Base-by-base conservation (phyloP, 257 asterid species). In the Knoxia roxburghii region DNA sequence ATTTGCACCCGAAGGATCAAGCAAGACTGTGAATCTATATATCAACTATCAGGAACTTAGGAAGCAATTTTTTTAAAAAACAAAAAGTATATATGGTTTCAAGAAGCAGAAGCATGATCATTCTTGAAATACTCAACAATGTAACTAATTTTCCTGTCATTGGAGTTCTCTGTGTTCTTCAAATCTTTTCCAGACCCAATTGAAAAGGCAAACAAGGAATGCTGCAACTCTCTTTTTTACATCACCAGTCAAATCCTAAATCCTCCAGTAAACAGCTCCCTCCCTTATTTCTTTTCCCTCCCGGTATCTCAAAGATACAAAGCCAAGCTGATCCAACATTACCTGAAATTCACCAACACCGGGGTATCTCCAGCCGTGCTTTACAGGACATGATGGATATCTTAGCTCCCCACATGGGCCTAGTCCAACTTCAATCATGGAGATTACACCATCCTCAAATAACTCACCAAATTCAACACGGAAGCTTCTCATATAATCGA, bases 291-390 rank as follows among this genome's bases (percentile, higher is more conserved):
- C 17, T 26, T 46, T 13, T 46, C 21, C 6, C 40, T 14, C 27
- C 23, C 21, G 21, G n/a, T 48, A 8, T 33, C 8, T 6, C 18
- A 11, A 49, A 58, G 12, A 6, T 46, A 45, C 53, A 39, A 69
- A 71, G 46, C 23, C 24, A 20, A 49, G 39, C 26, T 58, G 51
- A 63, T 29, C 30, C 39, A 27, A 45, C 50, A 65, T 70, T 78
- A 89, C 97, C 95, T 89, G 97, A 81, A 90, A 90, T 79, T 90
- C 97, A 65, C 97, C 97, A 70, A 90, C 77, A 65, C 97, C 97
- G 52, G 97, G 96, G 72, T 86, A 86, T 72, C 87, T 79, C 97
- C 97, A 90, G 61, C 97, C 97, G 70, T 86, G 95, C 80, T 86
- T 90, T 70, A 90, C 90, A 69, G 97, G 95, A 68, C 77, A 80